Percentiles rank a stretch among this genome's conserved stretches.
phyloP scores from a whole-genome alignment of 352 stramenopile genomes.

The Globisporangium solare region DNA sequence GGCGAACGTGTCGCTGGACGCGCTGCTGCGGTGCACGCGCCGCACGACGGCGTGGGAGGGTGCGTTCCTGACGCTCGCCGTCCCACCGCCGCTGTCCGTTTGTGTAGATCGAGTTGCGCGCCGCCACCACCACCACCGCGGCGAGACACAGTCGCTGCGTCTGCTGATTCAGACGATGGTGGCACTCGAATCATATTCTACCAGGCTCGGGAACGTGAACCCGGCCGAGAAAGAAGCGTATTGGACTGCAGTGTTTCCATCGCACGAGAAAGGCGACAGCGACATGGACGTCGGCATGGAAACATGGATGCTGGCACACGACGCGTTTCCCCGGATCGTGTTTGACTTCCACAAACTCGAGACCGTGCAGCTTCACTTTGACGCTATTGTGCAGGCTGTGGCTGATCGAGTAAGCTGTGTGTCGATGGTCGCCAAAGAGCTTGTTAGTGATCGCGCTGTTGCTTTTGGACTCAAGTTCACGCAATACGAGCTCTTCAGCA shows the following conservation, averaged over 20 bases:
- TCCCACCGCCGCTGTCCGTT: background rate
- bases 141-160: background rate
- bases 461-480: constrained; percentile 2
- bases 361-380: background rate
- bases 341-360: background rate
- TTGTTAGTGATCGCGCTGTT: background rate
- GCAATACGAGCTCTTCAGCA: constrained; percentile 1
- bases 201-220: background rate
- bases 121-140: background rate
- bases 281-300: background rate
- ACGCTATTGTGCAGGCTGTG: background rate
- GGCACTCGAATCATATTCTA: background rate
- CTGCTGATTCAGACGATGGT: background rate
- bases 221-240: background rate
- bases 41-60: background rate
- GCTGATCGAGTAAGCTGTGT: background rate
- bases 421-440: background rate
- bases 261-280: background rate
- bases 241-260: background rate
- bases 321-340: background rate
- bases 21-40: background rate
- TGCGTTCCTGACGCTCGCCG: background rate
- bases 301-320: background rate
- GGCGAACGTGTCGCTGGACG: background rate
- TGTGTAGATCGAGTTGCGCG: background rate